Base-by-base conservation (phyloP, 2,329 filamentous ascomycete species). In the Ophiostoma quercus region DNA sequence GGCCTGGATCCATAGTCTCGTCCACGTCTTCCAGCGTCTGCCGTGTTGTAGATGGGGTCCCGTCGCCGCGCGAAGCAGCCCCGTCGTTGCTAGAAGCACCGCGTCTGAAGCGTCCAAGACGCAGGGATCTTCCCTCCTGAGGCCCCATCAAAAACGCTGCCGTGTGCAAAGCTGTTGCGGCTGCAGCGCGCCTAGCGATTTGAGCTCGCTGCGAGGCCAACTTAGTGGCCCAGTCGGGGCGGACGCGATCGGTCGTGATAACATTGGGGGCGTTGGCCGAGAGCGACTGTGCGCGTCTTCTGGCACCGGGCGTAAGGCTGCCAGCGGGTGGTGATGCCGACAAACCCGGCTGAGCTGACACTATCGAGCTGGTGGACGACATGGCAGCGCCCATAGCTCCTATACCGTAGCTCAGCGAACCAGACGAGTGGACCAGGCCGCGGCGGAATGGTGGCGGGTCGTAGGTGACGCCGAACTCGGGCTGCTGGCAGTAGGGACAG, bases 381-480 rank as follows among this genome's bases (percentile, higher is more conserved):
- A 94, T 92, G 54, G 93, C 92, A 1, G 92, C 88, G 67, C 82
- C 83, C 72, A 88, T 79, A 63, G 84, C 83, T 14, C 73, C 73
- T 0, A 75, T 67, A 81, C 77, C 29, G 81, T 76, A 72, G 86
- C 82, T 34, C 3, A 65, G 34, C 7, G 62, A 41, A 1, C 62
- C 19, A 8, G 84, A 80, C 1, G 87, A 84, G 77, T 94, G 94
- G 0, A 86, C 82, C 41, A 99, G 80, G 0, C 95, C 95, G 73
- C 94, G 85, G 32, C 93, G 89, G 81, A 98, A 98, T 0, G 92
- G 88, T 2, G 95, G 95, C 14, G 93, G 85, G 4, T 94, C 88
- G 78, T 97, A 99, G 0, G 92, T 97, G n/a, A 99, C 91, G 66
- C 95, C 95, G 77, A 98, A 97, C 74, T 99, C 94, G 1, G 92